phyloP scores from a whole-genome alignment of 1,284 basidiomycete genomes.

The Leccinum pallidistipes region DNA sequence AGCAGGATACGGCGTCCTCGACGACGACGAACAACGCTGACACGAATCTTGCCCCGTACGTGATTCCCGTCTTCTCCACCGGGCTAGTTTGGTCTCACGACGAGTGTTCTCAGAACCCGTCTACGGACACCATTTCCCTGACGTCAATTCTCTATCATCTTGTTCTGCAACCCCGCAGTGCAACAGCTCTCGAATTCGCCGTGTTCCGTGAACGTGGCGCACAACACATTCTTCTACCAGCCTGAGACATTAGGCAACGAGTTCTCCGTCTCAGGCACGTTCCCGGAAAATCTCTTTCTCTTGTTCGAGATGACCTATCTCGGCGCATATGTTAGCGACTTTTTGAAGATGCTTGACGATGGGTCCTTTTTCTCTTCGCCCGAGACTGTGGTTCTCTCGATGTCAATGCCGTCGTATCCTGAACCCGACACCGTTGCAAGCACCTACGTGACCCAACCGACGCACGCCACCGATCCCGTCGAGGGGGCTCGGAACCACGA shows the following conservation, averaged over 20 bases:
- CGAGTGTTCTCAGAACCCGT: conserved; percentile 30
- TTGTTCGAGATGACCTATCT: neutral
- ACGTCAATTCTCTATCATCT: too few species aligned
- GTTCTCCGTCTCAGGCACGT: conserved; percentile 70
- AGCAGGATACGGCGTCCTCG: conserved; percentile 33
- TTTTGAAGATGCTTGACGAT: conserved; percentile 77
- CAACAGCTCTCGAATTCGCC: conserved; percentile 39
- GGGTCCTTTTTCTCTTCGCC: conserved; percentile 65
- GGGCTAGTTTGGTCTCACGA: conserved; percentile 16
- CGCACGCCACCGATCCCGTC: neutral
- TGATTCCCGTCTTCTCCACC: neutral
- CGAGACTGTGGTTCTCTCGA: conserved; percentile 47
- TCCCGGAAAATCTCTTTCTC: neutral
- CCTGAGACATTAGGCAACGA: conserved; percentile 76
- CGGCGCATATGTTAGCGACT: conserved; percentile 56
- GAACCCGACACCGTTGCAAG: conserved; percentile 12
- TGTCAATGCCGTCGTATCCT: conserved; percentile 46
- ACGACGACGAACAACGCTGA: conserved; percentile 25
- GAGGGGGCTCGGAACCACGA: neutral
- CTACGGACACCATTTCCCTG: conserved; percentile 19
- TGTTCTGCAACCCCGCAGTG: conserved; percentile 20
- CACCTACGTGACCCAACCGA: conserved; percentile 12
- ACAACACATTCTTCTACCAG: conserved; percentile 59
- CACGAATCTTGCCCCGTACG: conserved; percentile 18
- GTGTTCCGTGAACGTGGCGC: conserved; percentile 50